These are phyloP conservation scores for Thecaphora thlaspeos DNA, from an alignment of 1,284 basidiomycete genomes.

Conservation along the genomic window DNA sequence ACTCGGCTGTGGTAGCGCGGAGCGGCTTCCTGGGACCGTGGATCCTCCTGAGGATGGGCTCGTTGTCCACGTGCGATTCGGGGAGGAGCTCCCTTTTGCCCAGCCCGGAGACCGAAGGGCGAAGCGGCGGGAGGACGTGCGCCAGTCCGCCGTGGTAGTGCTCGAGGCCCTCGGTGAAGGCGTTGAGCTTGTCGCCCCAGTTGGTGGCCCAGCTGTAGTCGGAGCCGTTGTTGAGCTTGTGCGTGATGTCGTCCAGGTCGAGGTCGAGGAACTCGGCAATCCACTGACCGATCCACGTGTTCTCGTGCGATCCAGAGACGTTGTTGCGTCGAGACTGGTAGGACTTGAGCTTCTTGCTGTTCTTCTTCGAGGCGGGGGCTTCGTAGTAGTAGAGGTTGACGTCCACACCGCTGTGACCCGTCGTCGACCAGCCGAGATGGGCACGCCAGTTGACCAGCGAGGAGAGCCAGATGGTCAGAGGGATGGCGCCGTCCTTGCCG, in stretches of 20 bases:
- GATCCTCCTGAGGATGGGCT: conserved; percentile 24
- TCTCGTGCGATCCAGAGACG: conserved; percentile 43
- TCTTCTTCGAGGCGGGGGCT: conserved; percentile 9
- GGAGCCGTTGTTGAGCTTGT: conserved; percentile 36
- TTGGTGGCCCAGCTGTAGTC: conserved; percentile 42
- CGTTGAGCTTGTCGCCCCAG: conserved; percentile 29
- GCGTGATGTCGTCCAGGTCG: conserved; percentile 31
- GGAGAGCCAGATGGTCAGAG: conserved; percentile 24
- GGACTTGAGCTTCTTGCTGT: conserved; percentile 13
- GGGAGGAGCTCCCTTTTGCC: not conserved
- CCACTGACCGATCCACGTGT: conserved; percentile 47
- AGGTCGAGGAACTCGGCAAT: conserved; percentile 31
- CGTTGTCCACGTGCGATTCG: conserved; percentile 24
- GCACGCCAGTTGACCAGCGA: conserved; percentile 45
- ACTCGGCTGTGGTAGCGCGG: conserved; percentile 7
- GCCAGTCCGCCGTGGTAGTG: conserved; percentile 41
- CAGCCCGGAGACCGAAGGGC: not conserved
- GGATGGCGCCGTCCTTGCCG: conserved; percentile 16
- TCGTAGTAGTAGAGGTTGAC: conserved; percentile 43
- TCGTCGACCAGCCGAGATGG: conserved; percentile 43
- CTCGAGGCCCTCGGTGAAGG: conserved; percentile 31
- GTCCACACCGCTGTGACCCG: conserved; percentile 38
- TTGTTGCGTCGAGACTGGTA: conserved; percentile 13
- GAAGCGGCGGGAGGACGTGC: conserved; percentile 13
- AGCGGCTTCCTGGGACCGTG: conserved; percentile 14